These are phyloP conservation scores for Chaetothyriales sp. DNA, from an alignment of 2,329 filamentous ascomycete genomes.

Conservation along the genomic window DNA sequence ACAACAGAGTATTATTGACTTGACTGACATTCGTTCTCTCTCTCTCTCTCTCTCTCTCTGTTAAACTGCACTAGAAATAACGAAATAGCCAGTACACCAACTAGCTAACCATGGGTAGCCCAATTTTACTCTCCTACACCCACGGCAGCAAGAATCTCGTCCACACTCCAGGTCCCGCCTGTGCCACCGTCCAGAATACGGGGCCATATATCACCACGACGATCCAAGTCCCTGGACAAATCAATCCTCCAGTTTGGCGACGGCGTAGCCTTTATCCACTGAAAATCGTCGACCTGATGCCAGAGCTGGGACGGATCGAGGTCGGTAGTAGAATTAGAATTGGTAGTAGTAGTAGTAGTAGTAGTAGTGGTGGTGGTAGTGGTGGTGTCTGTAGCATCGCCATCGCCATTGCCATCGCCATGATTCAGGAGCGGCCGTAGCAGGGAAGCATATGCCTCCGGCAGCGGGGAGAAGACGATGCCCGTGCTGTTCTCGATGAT, in stretches of 20 bases:
- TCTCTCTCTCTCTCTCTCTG: not conserved
- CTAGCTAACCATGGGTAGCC: too few relatives aligned
- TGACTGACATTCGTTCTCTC: not conserved
- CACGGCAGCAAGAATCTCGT: conserved; percentile 45
- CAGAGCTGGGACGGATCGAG: conserved; percentile 47
- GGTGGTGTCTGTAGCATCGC: not conserved
- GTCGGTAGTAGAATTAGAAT: conserved; percentile 1
- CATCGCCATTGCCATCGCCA: not conserved
- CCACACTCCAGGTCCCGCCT: conserved; percentile 43
- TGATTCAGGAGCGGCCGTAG: not conserved
- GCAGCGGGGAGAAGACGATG: conserved; percentile 66
- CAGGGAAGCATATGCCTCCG: conserved; percentile 50
- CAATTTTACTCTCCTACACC: too few relatives aligned
- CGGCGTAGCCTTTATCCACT: conserved; percentile 69
- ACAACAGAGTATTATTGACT: not conserved
- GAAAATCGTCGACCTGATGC: conserved; percentile 91
- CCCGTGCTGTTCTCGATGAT: conserved; percentile 81
- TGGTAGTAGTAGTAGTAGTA: conserved; percentile 2
- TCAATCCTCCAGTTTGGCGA: conserved; percentile 80
- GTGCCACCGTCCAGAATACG: conserved; percentile 50
- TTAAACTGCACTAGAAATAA: not conserved
- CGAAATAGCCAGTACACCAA: too few relatives aligned
- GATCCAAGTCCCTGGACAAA: conserved; percentile 42
- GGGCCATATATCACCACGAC: conserved; percentile 50
- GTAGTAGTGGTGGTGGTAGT: not conserved